phyloP scores from a whole-genome alignment of 192 early-diverging fungal species.

The Entomortierella parvispora region DNA sequence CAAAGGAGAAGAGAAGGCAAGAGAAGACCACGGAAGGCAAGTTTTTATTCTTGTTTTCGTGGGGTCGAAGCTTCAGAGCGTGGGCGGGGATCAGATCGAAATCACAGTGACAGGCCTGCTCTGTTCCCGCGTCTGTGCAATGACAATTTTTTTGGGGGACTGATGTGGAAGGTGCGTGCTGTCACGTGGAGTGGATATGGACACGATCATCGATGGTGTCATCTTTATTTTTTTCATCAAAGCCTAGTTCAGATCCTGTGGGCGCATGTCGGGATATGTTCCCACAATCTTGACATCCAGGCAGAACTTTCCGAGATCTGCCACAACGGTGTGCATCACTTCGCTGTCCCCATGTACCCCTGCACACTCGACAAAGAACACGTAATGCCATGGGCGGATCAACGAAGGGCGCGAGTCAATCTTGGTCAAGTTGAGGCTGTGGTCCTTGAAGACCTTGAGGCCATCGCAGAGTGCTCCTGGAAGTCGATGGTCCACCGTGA shows the following conservation, averaged over 20 bases:
- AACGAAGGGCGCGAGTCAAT: constrained; percentile 91
- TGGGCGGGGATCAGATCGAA: too few relatives aligned
- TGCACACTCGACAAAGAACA: constrained; percentile 92
- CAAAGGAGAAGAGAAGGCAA: neutral
- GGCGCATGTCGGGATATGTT: constrained; percentile 77
- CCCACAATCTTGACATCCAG: constrained; percentile 83
- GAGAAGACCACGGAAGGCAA: neutral
- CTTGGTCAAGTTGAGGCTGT: constrained; percentile 86
- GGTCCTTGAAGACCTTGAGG: constrained; percentile 83
- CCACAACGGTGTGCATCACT: constrained; percentile 71
- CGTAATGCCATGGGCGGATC: constrained; percentile 88
- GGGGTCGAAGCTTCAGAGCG: neutral
- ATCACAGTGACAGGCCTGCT: too few relatives aligned
- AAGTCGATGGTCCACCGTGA: constrained; percentile 91
- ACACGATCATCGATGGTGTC: neutral
- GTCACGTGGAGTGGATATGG: neutral
- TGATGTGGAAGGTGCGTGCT: neutral
- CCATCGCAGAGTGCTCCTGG: constrained; percentile 90
- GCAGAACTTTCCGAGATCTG: constrained; percentile 76
- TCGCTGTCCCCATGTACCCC: constrained; percentile 79
- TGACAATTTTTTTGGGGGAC: too few relatives aligned
- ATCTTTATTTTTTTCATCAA: neutral
- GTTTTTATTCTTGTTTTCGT: neutral
- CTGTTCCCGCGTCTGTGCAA: too few relatives aligned
- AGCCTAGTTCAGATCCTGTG: constrained; percentile 34